phyloP scores from a whole-genome alignment of 495 filamentous ascomycete genomes.

The Hamigera avellanea region DNA sequence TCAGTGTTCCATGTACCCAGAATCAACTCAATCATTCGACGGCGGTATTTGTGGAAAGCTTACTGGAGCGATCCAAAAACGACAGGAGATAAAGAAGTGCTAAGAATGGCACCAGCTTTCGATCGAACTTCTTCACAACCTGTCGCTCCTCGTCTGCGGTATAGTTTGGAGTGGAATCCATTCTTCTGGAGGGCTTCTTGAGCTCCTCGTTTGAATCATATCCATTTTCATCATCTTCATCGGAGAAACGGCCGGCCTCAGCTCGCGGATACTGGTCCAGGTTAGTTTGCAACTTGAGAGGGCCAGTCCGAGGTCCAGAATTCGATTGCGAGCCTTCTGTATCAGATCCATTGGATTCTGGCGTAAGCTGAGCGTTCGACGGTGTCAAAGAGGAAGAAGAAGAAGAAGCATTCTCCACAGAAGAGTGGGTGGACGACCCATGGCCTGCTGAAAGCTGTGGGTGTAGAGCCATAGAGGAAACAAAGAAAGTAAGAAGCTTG shows the following conservation, averaged over 20 bases:
- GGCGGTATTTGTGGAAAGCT: conserved; percentile 17
- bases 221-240: conserved; percentile 16
- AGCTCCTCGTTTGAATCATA: conserved; percentile 23
- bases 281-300: conserved; percentile 26
- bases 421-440: conserved; percentile 7
- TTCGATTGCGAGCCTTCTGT: conserved; percentile 7
- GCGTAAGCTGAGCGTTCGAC: conserved; percentile 23
- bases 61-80: conserved; percentile 72
- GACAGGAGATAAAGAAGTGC: conserved; percentile 72
- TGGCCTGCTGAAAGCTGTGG: neutral
- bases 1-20: neutral
- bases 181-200: conserved; percentile 9
- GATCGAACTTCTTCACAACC: conserved; percentile 65
- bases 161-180: conserved; percentile 28
- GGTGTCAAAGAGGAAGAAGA: conserved; percentile 15
- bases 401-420: conserved; percentile 16
- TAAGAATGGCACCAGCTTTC: conserved; percentile 64
- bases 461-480: conserved; percentile 5
- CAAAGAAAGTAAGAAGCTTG: too few species aligned
- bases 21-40: neutral
- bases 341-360: conserved; percentile 23
- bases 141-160: conserved; percentile 62
- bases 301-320: conserved; percentile 7
- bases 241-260: conserved; percentile 4
- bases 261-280: conserved; percentile 6